Percentiles rank a stretch among this genome's conserved stretches.
Conservation (phyloP, 108 stramenopile genomes). For the Chaetoceros tenuissimus region DNA sequence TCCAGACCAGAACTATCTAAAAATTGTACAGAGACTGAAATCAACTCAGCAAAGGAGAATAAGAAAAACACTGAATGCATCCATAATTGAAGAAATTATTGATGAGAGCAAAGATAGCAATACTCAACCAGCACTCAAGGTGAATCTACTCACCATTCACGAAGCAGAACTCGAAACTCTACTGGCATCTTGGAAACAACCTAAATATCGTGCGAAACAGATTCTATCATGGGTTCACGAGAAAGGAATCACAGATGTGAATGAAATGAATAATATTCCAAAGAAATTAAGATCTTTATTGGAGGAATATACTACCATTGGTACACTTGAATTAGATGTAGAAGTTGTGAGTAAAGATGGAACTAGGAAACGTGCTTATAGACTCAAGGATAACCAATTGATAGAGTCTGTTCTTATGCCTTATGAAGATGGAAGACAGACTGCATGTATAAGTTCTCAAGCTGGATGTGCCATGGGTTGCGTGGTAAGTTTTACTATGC, state of each 20-base stretch:
- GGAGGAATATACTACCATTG: constrained; percentile 38
- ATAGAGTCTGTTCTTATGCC: constrained; percentile 98
- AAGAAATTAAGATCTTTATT: constrained; percentile 51
- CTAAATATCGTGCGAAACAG: constrained; percentile 84
- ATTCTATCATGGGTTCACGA: constrained; percentile 73
- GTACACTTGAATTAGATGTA: constrained; percentile 41
- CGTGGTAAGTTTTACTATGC: constrained; percentile 76
- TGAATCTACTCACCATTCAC: constrained; percentile 58
- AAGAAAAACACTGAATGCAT: too few relatives aligned
- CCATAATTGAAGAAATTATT: too few relatives aligned
- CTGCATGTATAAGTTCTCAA: constrained; percentile 93
- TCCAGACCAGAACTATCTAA: too few relatives aligned
- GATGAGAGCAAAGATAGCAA: too few relatives aligned
- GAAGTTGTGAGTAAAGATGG: constrained; percentile 83
- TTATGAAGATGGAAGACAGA: constrained; percentile 90
- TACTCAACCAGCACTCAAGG: neutral
- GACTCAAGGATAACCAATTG: constrained; percentile 77
- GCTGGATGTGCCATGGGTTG: constrained; percentile 97
- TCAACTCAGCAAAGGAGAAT: too few relatives aligned
- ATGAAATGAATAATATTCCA: constrained; percentile 85
- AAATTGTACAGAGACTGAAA: too few relatives aligned
- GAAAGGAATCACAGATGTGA: constrained; percentile 62
- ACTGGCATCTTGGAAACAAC: constrained; percentile 50
- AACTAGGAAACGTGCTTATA: constrained; percentile 88
- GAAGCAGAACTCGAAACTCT: constrained; percentile 45